Base-by-base conservation (phyloP, 1,139 yeast genomes). In the Yamadazyma triangularis region DNA sequence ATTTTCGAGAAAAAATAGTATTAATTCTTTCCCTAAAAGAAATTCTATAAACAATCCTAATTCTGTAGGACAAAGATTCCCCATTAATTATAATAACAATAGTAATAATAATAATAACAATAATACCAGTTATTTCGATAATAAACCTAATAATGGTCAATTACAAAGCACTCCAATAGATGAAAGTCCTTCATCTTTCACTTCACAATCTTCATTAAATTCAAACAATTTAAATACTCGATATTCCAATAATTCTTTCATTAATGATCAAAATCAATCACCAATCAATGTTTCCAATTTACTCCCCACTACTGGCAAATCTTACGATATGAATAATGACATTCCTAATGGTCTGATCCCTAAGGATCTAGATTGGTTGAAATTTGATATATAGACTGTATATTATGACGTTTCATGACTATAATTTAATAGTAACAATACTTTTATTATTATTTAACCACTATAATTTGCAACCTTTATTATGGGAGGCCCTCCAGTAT, bases 281-380 rank as follows among this genome's bases (percentile, higher is more conserved):
- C 44, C n/a, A 32, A 20, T 38, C 16, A 32, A 13, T n/a, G 36
- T 29, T 24, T 39, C 31, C 23, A 29, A 30, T 21, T 15, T 35
- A n/a, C n/a, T n/a, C n/a, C n/a, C n/a, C n/a, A n/a, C n/a, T n/a
- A n/a, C n/a, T n/a, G n/a, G n/a, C n/a, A n/a, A n/a, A n/a, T n/a
- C n/a, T n/a, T n/a, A n/a, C n/a, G n/a, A n/a, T n/a, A n/a, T n/a
- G n/a, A n/a, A n/a, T n/a, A n/a, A n/a, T n/a, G n/a, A n/a, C n/a
- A n/a, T n/a, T n/a, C n/a, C n/a, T n/a, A n/a, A n/a, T n/a, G n/a
- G n/a, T n/a, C n/a, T n/a, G 9, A 13, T 25, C 3, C 42, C 47
- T 8, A 47, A 42, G 27, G 73, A 67, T 41, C 55, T 68, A 32
- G 73, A 67, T 37, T 68, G 74, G 74, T 54, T 68, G 36, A 67